Conservation (phyloP, 1,139 yeast species). For the Yamadazyma songkhlaensis region DNA sequence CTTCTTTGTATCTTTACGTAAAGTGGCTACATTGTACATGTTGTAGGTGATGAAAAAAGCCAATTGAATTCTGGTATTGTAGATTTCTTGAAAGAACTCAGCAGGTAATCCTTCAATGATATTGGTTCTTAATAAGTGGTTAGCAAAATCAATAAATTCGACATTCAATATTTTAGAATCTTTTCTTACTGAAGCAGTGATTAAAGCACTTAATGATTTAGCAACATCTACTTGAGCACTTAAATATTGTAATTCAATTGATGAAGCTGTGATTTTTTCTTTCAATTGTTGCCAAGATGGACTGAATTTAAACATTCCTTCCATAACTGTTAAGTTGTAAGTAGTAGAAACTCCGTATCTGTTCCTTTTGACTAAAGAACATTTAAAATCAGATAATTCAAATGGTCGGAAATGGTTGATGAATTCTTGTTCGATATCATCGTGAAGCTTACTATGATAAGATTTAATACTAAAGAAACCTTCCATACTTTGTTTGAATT, state of each 20-base stretch:
- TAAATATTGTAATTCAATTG: constrained; percentile 61
- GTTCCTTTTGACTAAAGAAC: constrained; percentile 46
- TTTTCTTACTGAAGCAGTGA: constrained; percentile 59
- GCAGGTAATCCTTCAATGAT: constrained; percentile 52
- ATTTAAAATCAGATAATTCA: constrained; percentile 51
- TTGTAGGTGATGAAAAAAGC: constrained; percentile 63
- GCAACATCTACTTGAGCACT: constrained; percentile 69
- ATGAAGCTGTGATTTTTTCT: constrained; percentile 54
- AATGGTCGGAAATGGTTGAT: constrained; percentile 45
- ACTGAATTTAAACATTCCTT: constrained; percentile 44
- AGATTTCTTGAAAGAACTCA: constrained; percentile 48
- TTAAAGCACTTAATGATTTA: constrained; percentile 73
- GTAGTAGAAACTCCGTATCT: constrained; percentile 52
- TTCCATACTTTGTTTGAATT: constrained; percentile 31
- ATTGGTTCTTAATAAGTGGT: constrained; percentile 50
- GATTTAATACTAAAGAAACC: constrained; percentile 28
- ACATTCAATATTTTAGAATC: constrained; percentile 30
- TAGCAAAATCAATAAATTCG: constrained; percentile 42
- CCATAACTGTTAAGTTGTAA: constrained; percentile 65
- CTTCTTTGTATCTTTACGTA: constrained; percentile 24
- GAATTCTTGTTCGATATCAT: constrained; percentile 30
- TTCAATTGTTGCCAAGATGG: constrained; percentile 49
- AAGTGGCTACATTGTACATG: constrained; percentile 34
- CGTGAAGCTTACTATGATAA: constrained; percentile 42
- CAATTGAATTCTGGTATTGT: constrained; percentile 63